Base-by-base conservation (phyloP, 2,329 filamentous ascomycete genomes). In the Dothistroma pini region DNA sequence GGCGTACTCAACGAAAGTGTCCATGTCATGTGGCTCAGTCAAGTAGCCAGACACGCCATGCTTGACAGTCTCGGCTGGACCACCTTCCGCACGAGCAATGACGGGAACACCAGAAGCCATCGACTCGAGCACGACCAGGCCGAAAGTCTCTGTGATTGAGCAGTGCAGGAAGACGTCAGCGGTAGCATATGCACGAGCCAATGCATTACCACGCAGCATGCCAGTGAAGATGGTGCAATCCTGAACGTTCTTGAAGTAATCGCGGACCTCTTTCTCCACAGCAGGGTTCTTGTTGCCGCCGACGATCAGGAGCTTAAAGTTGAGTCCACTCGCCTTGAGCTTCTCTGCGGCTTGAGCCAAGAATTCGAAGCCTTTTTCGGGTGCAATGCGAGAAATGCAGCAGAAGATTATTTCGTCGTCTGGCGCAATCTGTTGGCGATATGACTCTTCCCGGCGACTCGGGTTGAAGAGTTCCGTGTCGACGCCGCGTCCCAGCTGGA, bases 21-120 rank as follows among this genome's bases (percentile, higher is more conserved):
- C 78, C 10, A 89, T 69, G 64, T 89, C 84, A n/a, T 80, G 66
- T 0, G 87, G 85, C 0, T 80, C 79, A 1, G 87, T 78, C 7
- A 89, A 77, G 68, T 82, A 89, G 12, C 87, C 87, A 0, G 83
- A 86, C 38, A 79, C 75, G 12, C 80, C 82, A 65, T 89, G 76
- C 29, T 79, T 77, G 38, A 90, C 80, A 57, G 87, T 89, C 69
- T 90, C 87, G 38, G 84, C 87, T 0, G 87, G 87, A 0, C 88
- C 87, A 10, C 87, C 87, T 70, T 88, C 85, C 67, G 89, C 86
- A 51, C 88, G 81, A 2, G 87, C 87, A 56, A 90, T 79, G 25
- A 90, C 87, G 0, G 87, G 86, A 2, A 90, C 80, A 2, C 86
- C 86, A 64, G 86, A 88, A 0, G 87, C 86, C 86, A 90, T 89